Evolutionary conservation across 345 rosid genomes (phyloP), one percentile per base, ranked within the genome.

Genomic region (Clausena lansium): DNA sequence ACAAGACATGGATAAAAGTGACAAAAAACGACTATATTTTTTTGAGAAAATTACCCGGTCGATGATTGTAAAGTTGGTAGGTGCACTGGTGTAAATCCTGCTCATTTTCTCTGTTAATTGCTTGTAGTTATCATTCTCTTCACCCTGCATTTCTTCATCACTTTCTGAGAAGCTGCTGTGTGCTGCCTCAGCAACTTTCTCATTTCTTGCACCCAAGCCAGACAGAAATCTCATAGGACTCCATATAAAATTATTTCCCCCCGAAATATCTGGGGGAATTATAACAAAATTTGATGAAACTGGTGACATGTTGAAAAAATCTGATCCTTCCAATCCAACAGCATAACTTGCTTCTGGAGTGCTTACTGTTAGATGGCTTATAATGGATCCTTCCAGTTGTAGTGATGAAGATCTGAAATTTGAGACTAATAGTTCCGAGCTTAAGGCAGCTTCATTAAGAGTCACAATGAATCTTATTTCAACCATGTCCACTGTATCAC

Each of bases 311-410:
- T 50, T 79, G 14, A 59, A 87, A 81, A 81, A 90, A 86, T 88
- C 79, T 5, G 93, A 95, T 33, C 94, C 90, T 74, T 88, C 91
- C 61, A 96, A 72, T 30, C 99, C 97, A 36, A 82, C 73, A 59
- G 93, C 97, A 77, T 83, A 92, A 2, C 91, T 89, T n/a, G 98
- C 98, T 27, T 93, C 95, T 2, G 97, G 97, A 33, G 97, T 86
- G 77, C 98, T 93, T 59, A 92, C 97, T 57, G 91, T 91, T 20
- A 96, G 83, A 79, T 93, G 93, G 86, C 91, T 88, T 64, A 87
- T 47, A 52, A 92, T 64, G 62, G 90, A 86, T 13, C 93, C 96
- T n/a, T 78, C 76, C 47, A 91, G 57, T 28, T 66, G 74, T 30
- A 90, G 76, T 0, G 91, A 74, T 70, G 88, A 85, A 35, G 84